A percentile compares a stretch with the other conserved stretches of the same genome.
Conservation (phyloP, 75 land plant genomes). For the Cupressus sempervirens region DNA sequence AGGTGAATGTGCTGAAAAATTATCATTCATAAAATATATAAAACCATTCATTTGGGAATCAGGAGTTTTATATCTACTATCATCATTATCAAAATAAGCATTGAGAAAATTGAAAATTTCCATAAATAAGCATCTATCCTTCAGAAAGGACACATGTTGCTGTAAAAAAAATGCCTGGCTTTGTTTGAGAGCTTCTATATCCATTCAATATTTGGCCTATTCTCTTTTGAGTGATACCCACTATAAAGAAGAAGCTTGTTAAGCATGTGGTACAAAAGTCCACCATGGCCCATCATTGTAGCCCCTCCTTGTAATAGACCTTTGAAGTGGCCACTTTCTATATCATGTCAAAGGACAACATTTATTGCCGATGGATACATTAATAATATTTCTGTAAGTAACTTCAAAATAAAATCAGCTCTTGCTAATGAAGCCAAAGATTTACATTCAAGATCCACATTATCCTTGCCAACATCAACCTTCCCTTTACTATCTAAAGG, state of each 20-base stretch:
- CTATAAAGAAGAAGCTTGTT: conserved; percentile 71
- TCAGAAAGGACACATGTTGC: conserved; percentile 91
- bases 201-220: conserved; percentile 73
- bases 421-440: conserved; percentile 78
- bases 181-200: conserved; percentile 76
- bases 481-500: conserved; percentile 72
- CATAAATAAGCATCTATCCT: conserved; percentile 69
- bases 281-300: conserved; percentile 37
- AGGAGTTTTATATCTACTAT: conserved; percentile 48
- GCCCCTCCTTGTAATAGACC: conserved; percentile 31
- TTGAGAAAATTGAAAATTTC: conserved; percentile 61
- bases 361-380: conserved; percentile 83
- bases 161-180: conserved; percentile 78
- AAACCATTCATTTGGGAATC: conserved; percentile 53
- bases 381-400: conserved; percentile 77
- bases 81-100: conserved; percentile 35
- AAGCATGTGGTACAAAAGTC: conserved; percentile 82
- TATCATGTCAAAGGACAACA: conserved; percentile 78
- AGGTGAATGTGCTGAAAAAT: conserved; percentile 78
- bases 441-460: conserved; percentile 27
- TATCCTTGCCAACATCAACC: conserved; percentile 46
- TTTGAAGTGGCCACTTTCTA: conserved; percentile 62
- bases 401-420: conserved; percentile 75
- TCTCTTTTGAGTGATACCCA: conserved; percentile 48
- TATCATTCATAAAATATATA: conserved; percentile 83